Evolutionary conservation across 2,329 filamentous ascomycete species (phyloP), one percentile per base, ranked within the genome.

Genomic region (Alternaria solani): DNA sequence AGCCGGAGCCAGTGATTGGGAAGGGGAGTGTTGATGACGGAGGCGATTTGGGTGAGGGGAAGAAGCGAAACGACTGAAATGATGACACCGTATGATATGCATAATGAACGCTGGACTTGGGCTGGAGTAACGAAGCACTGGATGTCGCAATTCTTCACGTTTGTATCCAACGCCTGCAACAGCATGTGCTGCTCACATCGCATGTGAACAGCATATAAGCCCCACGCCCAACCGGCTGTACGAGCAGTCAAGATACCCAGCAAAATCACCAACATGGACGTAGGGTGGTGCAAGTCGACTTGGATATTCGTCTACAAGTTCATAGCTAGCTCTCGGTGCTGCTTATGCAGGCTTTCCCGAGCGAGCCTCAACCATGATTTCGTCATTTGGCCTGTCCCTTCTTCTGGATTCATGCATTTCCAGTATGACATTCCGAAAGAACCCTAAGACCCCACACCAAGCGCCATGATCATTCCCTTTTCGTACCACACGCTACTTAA

Each of bases 51-150:
- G 73, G 73, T 5, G 78, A 80, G 20, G 62, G 68, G 38, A 81
- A 81, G 75, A 82, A 81, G 67, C 74, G 81, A 46, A 73, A 69
- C 60, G 80, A 82, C 65, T 83, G 68, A 79, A 30, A 57, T 34
- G 23, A 25, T 46, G 38, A 39, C 32, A 28, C 23, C 59, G 58
- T 64, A 69, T 42, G 62, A 66, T 61, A 42, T 36, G 12, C 55
- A 57, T 48, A 55, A 61, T 54, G 26, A 62, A 55, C 43, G 54
- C 23, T 25, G 12, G 28, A 36, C 18, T 18, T 44, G 28, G 26
- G 14, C 23, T 25, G 12, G 28, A 38, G 42, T 20, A 25, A 30
- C 16, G 14, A 23, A 46, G 25, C 46, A 28, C 20, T 16, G 20
- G 14, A 30, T 23, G 7, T 36, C 20, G 46, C 53, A 52, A 20